These are phyloP conservation scores for Persicaria tinctoria DNA, from an alignment of 148 eudicot genomes.

Conservation along the genomic window DNA sequence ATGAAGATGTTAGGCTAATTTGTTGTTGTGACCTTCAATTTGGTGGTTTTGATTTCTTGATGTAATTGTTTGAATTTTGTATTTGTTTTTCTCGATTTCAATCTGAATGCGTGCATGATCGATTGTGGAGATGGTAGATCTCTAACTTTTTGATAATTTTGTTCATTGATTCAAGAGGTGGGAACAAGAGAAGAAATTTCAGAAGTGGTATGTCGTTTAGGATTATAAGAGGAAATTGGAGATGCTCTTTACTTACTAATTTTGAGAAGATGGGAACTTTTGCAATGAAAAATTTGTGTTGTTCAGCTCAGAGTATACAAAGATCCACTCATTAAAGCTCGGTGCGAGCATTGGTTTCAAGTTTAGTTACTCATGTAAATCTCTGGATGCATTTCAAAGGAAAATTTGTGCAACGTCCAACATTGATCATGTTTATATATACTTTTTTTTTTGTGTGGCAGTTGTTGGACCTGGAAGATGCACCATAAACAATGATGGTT, in stretches of 20 bases:
- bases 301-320: conserved; percentile 47
- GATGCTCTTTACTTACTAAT: conserved; percentile 13
- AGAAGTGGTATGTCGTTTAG: conserved; percentile 4
- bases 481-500: conserved; percentile 60
- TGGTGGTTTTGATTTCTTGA: not conserved
- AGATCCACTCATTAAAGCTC: no score
- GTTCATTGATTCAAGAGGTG: conserved; percentile 1
- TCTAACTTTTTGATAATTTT: conserved; percentile 11
- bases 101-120: not conserved
- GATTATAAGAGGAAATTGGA: conserved; percentile 8
- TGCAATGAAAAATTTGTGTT: conserved; percentile 6
- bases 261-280: conserved; percentile 50
- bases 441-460: conserved; percentile 17
- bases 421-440: no score
- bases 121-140: not conserved
- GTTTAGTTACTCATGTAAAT: no score
- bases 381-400: no score
- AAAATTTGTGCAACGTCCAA: no score
- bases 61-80: not conserved
- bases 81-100: not conserved
- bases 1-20: not conserved
- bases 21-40: not conserved
- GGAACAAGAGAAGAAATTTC: conserved; percentile 14
- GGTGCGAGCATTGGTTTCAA: no score
- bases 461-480: conserved; percentile 89